These are phyloP conservation scores for Carex parvula DNA, from an alignment of 176 grass and related monocot species.

Conservation along the genomic window DNA sequence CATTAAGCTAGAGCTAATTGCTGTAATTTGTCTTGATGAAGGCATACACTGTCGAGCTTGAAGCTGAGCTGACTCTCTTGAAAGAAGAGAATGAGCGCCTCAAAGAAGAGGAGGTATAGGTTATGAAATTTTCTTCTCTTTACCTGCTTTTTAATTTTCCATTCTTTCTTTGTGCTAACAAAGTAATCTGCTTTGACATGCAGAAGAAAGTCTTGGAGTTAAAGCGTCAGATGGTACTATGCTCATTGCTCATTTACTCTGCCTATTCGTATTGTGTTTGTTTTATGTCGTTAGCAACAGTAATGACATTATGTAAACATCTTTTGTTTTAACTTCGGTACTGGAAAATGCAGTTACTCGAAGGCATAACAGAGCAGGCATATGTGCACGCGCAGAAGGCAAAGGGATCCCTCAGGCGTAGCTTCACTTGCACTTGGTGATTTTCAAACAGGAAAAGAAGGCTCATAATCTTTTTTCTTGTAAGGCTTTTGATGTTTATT, in stretches of 20 bases:
- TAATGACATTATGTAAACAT: background rate
- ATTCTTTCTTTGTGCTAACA: slow-evolving; percentile 20
- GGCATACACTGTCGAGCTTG: slow-evolving; percentile 92
- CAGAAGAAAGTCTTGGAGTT: slow-evolving; percentile 47
- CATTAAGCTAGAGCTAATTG: background rate
- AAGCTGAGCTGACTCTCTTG: slow-evolving; percentile 72
- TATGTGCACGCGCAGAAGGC: slow-evolving; percentile 24
- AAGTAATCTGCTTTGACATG: slow-evolving; percentile 1
- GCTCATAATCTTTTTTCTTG: background rate
- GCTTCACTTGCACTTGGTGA: slow-evolving; percentile 34
- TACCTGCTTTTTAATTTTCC: background rate
- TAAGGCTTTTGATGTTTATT: slow-evolving; percentile 18
- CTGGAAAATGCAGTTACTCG: slow-evolving; percentile 25
- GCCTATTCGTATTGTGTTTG: background rate
- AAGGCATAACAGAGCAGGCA: slow-evolving; percentile 27
- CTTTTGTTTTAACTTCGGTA: background rate
- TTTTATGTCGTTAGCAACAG: background rate
- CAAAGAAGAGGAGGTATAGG: slow-evolving; percentile 49
- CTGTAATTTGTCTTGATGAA: slow-evolving; percentile 19
- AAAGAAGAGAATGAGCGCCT: slow-evolving; percentile 85
- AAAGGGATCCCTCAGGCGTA: slow-evolving; percentile 15
- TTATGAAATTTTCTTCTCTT: slow-evolving; percentile 16
- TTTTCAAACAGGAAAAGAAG: background rate
- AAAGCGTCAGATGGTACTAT: slow-evolving; percentile 62
- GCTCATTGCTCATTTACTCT: background rate